These are phyloP conservation scores for Flaveria sonorensis DNA, from an alignment of 129 eudicot species.

Conservation along the genomic window DNA sequence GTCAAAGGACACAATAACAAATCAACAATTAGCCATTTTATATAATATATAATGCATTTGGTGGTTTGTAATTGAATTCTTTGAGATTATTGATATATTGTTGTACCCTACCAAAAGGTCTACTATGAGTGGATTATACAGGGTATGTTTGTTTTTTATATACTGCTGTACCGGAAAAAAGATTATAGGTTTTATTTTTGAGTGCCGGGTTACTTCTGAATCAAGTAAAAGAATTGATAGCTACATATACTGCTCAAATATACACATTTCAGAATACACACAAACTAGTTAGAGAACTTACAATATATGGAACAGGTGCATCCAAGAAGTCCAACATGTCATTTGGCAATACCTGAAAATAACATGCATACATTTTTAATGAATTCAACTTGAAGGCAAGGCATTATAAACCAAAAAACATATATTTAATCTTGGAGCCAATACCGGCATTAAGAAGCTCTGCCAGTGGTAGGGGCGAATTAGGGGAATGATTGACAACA, in stretches of 20 bases:
- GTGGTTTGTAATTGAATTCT: not conserved
- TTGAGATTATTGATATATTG: not conserved
- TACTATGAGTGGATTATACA: too few relatives aligned
- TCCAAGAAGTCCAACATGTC: conserved; percentile 99
- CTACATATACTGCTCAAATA: not conserved
- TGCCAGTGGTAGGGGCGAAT: conserved; percentile 99
- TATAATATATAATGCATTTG: not conserved
- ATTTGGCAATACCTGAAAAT: conserved; percentile 81
- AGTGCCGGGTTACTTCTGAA: not conserved
- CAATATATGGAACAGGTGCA: conserved; percentile 98
- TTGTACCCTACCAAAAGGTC: too few relatives aligned
- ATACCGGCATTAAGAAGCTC: conserved; percentile 97
- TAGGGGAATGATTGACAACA: conserved; percentile 83
- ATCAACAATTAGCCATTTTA: not conserved
- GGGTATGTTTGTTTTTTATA: too few relatives aligned
- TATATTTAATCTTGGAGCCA: not conserved
- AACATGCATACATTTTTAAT: conserved; percentile 4
- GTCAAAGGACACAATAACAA: conserved; percentile 18
- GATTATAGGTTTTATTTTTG: not conserved
- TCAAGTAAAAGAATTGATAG: conserved; percentile 10
- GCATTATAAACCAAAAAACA: conserved; percentile 10
- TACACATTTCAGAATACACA: not conserved
- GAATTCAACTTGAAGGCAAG: conserved; percentile 5
- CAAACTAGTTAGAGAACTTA: conserved; percentile 39
- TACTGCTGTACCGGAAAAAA: not conserved